phyloP scores from a whole-genome alignment of 352 stramenopile genomes.

The Globisporangium carolinianum region DNA sequence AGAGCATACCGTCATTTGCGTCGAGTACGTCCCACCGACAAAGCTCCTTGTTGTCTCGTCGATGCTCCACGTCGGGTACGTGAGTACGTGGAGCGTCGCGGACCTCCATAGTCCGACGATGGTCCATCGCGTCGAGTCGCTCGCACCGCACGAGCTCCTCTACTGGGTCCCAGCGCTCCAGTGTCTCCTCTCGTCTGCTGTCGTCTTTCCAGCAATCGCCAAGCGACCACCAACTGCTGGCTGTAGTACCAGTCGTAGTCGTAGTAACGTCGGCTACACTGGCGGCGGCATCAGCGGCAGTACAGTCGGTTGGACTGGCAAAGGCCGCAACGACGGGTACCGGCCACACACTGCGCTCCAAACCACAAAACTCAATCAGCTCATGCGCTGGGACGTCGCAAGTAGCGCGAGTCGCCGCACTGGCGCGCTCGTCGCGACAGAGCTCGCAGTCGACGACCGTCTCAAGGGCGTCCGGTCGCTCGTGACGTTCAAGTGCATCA shows the following conservation, averaged over 20 bases:
- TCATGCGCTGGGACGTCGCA: slow-evolving; percentile 47
- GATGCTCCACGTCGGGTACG: slow-evolving; percentile 35
- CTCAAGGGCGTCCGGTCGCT: slow-evolving; percentile 49
- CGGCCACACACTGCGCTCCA: slow-evolving; percentile 23
- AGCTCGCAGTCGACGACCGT: slow-evolving; percentile 24
- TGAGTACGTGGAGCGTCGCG: slow-evolving; percentile 52
- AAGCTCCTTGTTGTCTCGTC: slow-evolving; percentile 53
- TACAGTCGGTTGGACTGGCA: background rate
- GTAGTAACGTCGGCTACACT: background rate
- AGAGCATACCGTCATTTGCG: slow-evolving; percentile 50
- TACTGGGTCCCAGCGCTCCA: slow-evolving; percentile 50
- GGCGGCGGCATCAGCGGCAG: no score
- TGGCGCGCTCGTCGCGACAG: slow-evolving; percentile 13
- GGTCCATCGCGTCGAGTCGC: slow-evolving; percentile 52
- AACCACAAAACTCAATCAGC: slow-evolving; percentile 44
- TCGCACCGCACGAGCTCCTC: slow-evolving; percentile 44
- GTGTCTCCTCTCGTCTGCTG: slow-evolving; percentile 37
- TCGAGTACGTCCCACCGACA: slow-evolving; percentile 40
- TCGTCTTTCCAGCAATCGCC: slow-evolving; percentile 32
- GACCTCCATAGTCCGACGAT: slow-evolving; percentile 52
- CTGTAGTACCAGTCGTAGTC: background rate
- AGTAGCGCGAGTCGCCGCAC: slow-evolving; percentile 5
- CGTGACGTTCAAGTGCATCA: slow-evolving; percentile 35
- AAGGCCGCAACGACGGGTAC: slow-evolving; percentile 16
- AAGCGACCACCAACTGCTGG: background rate